A percentile compares a stretch with the other conserved stretches of the same genome.
These are phyloP conservation scores for Poa annua DNA, from an alignment of 176 grass and related monocot species.

Conservation along the genomic window DNA sequence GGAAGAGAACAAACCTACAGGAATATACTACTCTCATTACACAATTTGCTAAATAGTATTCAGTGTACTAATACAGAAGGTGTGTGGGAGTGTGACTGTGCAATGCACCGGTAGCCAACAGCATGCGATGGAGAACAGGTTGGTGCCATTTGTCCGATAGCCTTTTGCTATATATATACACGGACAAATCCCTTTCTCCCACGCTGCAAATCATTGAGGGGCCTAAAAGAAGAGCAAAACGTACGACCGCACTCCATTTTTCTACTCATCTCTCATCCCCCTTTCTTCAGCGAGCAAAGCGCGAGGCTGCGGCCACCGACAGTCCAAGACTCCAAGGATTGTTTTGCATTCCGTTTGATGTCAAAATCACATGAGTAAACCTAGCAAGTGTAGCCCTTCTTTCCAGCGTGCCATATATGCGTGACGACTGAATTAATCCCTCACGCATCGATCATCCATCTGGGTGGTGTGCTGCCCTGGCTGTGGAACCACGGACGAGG, in stretches of 20 bases:
- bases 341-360: background rate
- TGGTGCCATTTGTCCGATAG: background rate
- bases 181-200: background rate
- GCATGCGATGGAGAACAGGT: constrained; percentile 27
- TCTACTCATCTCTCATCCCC: background rate
- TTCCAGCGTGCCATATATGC: too few species aligned
- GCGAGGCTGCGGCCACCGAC: constrained; percentile 26
- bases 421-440: too few species aligned
- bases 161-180: background rate
- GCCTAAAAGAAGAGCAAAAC: background rate
- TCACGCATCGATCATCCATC: too few species aligned
- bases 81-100: background rate
- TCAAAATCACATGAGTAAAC: constrained; percentile 10
- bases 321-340: background rate
- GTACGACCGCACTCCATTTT: background rate
- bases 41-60: too few species aligned
- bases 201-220: background rate
- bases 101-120: background rate
- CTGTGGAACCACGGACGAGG: too few species aligned
- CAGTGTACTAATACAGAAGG: background rate
- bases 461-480: too few species aligned
- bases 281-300: background rate
- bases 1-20: background rate
- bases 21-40: too few species aligned
- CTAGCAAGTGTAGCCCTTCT: too few species aligned